Evolutionary conservation across 495 filamentous ascomycete genomes (phyloP).

Genomic region (Penicillium bovifimosum): DNA sequence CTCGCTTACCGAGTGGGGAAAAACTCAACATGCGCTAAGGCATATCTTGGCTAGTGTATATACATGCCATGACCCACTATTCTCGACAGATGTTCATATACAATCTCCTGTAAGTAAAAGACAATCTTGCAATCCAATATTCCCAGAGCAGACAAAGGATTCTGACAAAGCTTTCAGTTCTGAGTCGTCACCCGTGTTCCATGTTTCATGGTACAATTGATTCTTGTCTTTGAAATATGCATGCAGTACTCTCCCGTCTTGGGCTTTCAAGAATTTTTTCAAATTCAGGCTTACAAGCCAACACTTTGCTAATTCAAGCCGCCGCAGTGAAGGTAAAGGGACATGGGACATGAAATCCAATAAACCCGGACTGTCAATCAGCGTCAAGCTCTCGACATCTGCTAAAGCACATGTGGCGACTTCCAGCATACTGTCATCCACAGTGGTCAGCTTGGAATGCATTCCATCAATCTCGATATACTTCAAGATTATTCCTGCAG

Average conservation of each 20-base stretch:
- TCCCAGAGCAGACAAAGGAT: neutral
- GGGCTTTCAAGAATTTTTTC: neutral
- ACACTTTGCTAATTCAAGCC: constrained; percentile 1
- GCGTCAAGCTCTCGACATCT: neutral
- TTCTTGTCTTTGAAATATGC: neutral
- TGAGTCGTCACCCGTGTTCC: neutral
- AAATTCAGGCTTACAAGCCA: constrained; percentile 2
- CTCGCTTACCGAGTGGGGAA: no score
- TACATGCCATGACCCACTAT: no score
- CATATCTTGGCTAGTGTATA: no score
- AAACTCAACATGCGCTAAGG: no score
- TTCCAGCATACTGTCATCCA: neutral
- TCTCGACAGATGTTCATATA: neutral
- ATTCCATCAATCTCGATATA: neutral
- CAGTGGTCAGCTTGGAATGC: neutral
- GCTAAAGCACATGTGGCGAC: neutral
- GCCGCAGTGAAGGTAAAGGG: neutral
- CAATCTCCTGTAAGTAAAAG: neutral
- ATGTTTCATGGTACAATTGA: neutral
- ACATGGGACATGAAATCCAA: neutral
- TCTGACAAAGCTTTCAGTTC: neutral
- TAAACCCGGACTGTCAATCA: neutral
- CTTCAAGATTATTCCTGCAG: neutral
- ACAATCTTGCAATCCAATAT: neutral
- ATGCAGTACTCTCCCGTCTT: neutral